phyloP scores from a whole-genome alignment of 148 eudicot species.

The Rhododendron kiyosumense region DNA sequence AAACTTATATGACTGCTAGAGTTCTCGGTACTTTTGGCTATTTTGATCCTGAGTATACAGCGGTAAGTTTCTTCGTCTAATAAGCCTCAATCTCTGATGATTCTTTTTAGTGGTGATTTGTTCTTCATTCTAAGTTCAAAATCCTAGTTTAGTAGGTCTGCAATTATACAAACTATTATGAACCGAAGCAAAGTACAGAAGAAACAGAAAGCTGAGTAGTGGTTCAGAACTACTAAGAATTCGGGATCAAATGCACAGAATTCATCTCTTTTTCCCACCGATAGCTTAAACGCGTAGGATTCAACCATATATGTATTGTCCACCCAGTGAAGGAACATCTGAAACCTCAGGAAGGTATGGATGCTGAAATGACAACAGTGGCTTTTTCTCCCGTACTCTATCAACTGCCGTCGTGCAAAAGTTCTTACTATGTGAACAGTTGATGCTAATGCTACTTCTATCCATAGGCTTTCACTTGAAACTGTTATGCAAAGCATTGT shows the following conservation, averaged over 20 bases:
- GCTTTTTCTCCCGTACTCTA: not conserved
- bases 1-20: constrained; percentile 68
- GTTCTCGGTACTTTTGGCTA: constrained; percentile 93
- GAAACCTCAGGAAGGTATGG: not conserved
- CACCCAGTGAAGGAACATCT: not conserved
- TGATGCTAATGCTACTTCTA: not conserved
- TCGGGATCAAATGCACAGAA: not conserved
- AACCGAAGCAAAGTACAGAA: not conserved
- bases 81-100: not conserved
- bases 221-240: not conserved
- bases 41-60: constrained; percentile 89
- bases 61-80: constrained; percentile 38
- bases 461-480: not conserved
- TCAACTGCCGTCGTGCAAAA: not conserved
- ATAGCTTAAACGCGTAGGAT: not conserved
- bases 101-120: not conserved
- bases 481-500: not conserved
- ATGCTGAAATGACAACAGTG: not conserved
- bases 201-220: not conserved
- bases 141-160: not conserved
- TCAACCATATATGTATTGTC: not conserved
- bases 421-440: not conserved
- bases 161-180: not conserved
- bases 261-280: not conserved
- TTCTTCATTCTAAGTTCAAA: not conserved